Evolutionary conservation across 768 basidiomycete species (phyloP), one percentile per base, ranked within the genome.

Genomic region (Naganishia antarctica): DNA sequence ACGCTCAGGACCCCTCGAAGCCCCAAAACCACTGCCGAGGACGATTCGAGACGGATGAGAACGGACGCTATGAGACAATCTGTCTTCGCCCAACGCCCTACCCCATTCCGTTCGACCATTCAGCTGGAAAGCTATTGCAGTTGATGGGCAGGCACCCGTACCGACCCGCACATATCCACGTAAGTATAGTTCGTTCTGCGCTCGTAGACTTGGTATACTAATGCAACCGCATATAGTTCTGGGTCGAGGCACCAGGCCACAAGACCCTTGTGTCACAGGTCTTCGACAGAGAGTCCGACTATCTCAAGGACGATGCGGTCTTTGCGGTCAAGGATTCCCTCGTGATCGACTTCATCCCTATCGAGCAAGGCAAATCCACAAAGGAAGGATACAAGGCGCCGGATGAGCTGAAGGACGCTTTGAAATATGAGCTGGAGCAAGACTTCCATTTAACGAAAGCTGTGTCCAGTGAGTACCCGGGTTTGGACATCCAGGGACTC

Each of bases 191-290:
- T 37, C 34, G 2, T 37, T 11, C 34, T 25, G 2, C 6, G 34
- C 8, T 11, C 5, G 9, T 7, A 44, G 11, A 7, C n/a, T 18
- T 6, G 6, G 8, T 9, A 15, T 9, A 21, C 43, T 44, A 44
- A 44, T n/a, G 43, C 5, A n/a, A 6, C 9, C 43, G 43, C 6
- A n/a, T 44, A 18, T 66, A 69, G 63, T 74, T 70, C 65, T 67
- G 61, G 51, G 66, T 69, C 40, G 29, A 64, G 16, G 69, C 69
- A 0, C 43, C 44, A 0, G 71, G 70, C 23, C 62, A 70, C 68
- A 68, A 71, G 49, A 60, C 64, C 2, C 69, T 74, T 16, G 66
- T 74, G 5, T 72, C 71, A 0, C 73, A 74, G 40, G 46, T 74
- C n/a, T 74, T 70, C 32, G 64, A 69, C 37, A 41, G 65, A 25